Base-by-base conservation (phyloP, 106 monocot genomes). In the Acorus calamus region DNA sequence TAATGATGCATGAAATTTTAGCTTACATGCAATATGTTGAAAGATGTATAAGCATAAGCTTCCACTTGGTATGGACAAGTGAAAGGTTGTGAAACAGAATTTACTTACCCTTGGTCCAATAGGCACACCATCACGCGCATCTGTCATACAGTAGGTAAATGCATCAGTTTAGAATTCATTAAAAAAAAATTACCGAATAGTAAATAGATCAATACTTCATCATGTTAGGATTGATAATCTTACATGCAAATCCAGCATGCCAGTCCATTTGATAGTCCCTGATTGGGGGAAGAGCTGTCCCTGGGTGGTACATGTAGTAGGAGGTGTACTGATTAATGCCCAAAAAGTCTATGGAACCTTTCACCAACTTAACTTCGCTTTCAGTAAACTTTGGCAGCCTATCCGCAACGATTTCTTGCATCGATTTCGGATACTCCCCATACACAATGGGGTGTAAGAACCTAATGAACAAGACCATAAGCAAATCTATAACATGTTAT, bases 271-370 rank as follows among this genome's bases (percentile, higher is more conserved):
- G 78, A 62, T 98, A 98, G 51, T 83, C 59, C 12, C 64, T 69
- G 11, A 83, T 59, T 3, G 46, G 11, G 49, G 59, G 76, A 11
- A 52, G 54, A 1, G 84, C 73, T 44, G 62, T 42, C 65, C 83
- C 84, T 2, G 73, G 78, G 65, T 86, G 75, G 57, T 50, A 84
- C 81, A 86, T 84, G 70, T 96, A 96, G 68, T 91, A 91, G 59
- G 85, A n/a, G 8, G 96, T 96, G 75, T 96, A 96, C 9, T 96
- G 87, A 57, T 96, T 96, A 49, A 96, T 77, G n/a, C 96, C 96
- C 9, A 96, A 67, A 69, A 57, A 91, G 63, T 96, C 96, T 47
- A 69, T 53, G 10, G 87, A 91, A 6, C 96, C 96, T 75, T 85
- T 96, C 49, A 96, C 96, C 74, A 83, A 71, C 46, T 76, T 72